phyloP scores from a whole-genome alignment of 2,329 filamentous ascomycete genomes.

The Albifimbria verrucaria region DNA sequence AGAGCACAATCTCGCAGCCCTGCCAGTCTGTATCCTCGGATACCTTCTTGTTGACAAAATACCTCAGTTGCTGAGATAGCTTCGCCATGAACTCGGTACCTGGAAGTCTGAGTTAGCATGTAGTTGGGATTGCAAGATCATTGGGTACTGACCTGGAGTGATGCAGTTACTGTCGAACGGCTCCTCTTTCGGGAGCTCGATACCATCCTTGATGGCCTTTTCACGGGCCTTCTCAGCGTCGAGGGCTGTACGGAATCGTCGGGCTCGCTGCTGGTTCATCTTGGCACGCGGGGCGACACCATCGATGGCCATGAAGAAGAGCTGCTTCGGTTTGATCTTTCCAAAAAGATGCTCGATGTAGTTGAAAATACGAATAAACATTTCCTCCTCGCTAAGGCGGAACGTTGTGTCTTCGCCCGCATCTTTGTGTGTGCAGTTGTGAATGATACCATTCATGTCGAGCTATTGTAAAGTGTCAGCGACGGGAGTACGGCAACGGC shows the following conservation, averaged over 20 bases:
- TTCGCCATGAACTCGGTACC: conserved; percentile 96
- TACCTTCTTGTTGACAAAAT: conserved; percentile 98
- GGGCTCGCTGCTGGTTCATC: conserved; percentile 98
- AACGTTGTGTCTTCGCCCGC: conserved; percentile 81
- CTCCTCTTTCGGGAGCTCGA: conserved; percentile 91
- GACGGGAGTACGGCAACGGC: conserved; percentile 11
- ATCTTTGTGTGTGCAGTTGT: conserved; percentile 98
- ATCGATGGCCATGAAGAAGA: conserved; percentile 99
- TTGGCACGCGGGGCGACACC: conserved; percentile 96
- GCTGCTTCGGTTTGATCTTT: conserved; percentile 96
- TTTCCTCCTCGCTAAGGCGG: conserved; percentile 93
- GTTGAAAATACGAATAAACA: conserved; percentile 99
- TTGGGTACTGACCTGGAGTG: conserved; percentile 66
- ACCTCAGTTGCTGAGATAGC: conserved; percentile 88
- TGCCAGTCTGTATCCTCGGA: conserved; percentile 98
- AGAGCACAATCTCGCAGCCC: conserved; percentile 91
- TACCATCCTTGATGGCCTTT: conserved; percentile 84
- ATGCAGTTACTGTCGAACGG: conserved; percentile 99
- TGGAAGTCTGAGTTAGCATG: conserved; percentile 23
- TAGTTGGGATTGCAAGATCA: too few species aligned
- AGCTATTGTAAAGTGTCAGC: conserved; percentile 48
- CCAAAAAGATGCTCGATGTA: conserved; percentile 99
- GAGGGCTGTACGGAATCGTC: conserved; percentile 89
- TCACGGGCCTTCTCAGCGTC: conserved; percentile 88
- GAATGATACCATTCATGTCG: conserved; percentile 99